phyloP scores from a whole-genome alignment of 2,329 filamentous ascomycete species.

The Aspergillus sp. region DNA sequence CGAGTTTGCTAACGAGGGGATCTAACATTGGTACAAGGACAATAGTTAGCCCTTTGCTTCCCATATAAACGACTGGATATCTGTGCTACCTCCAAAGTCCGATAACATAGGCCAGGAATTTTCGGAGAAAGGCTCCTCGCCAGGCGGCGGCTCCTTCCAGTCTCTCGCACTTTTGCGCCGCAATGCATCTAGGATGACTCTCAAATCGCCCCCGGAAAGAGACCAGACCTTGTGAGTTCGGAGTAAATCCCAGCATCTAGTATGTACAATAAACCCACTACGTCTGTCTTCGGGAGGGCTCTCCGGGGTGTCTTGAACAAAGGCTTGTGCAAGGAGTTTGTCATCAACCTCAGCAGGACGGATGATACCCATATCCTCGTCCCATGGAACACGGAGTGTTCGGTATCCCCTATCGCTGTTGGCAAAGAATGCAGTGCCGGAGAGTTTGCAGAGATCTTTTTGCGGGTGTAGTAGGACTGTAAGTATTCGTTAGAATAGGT shows the following conservation, averaged over 20 bases:
- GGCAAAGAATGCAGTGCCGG: not conserved
- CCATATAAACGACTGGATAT: too few species aligned
- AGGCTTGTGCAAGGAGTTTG: not conserved
- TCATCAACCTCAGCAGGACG: not conserved
- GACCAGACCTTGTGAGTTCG: not conserved
- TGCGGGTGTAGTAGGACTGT: not conserved
- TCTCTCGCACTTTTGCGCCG: not conserved
- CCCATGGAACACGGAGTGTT: not conserved
- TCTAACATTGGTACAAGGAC: too few species aligned
- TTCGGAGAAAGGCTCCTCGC: too few species aligned
- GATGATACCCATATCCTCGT: not conserved
- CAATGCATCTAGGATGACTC: not conserved
- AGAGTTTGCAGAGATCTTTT: not conserved
- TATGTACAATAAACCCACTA: not conserved
- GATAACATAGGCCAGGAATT: too few species aligned
- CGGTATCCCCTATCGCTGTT: not conserved
- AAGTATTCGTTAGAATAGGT: not conserved
- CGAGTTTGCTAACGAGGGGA: too few species aligned
- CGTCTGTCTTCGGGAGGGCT: not conserved
- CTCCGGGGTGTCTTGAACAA: not conserved
- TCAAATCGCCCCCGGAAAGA: not conserved
- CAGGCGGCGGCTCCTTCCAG: not conserved
- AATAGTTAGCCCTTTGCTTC: too few species aligned
- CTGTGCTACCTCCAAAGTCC: too few species aligned
- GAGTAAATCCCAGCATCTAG: not conserved